Conservation (phyloP, 805 yeast species). For the Yarrowia sp. region DNA sequence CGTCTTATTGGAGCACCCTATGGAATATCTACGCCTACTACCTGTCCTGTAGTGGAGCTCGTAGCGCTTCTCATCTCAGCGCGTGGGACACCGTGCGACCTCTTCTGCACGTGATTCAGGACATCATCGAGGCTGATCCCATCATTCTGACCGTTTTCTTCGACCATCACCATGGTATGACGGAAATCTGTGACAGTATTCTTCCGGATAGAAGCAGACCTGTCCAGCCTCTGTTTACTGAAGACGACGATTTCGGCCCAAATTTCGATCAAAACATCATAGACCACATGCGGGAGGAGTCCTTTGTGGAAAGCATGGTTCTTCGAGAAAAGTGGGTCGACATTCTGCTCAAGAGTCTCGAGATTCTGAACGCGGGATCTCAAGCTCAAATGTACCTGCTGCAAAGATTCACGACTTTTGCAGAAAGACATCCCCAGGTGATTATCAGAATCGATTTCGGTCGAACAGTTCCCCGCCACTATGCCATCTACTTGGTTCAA, state of each 20-base stretch:
- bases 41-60: conserved; percentile 2
- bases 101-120: conserved; percentile 3
- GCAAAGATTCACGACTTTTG: not conserved
- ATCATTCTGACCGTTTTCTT: not conserved
- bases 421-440: conserved; percentile 9
- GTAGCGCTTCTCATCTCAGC: not conserved
- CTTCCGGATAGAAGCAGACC: not conserved
- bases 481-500: not conserved
- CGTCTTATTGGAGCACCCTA: not conserved
- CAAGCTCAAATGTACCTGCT: not conserved
- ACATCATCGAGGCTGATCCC: not conserved
- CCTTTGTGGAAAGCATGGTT: conserved; percentile 7
- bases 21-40: conserved; percentile 7
- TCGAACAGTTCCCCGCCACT: not conserved
- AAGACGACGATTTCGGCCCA: not conserved
- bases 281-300: not conserved
- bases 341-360: not conserved
- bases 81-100: conserved; percentile 14
- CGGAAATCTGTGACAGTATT: not conserved
- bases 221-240: not conserved
- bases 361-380: not conserved
- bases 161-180: not conserved
- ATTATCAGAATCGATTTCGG: not conserved
- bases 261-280: not conserved
- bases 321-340: conserved; percentile 5